Percentiles rank a stretch among this genome's conserved stretches.
phyloP scores from a whole-genome alignment of 345 rosid species.

The Moringa oleifera region DNA sequence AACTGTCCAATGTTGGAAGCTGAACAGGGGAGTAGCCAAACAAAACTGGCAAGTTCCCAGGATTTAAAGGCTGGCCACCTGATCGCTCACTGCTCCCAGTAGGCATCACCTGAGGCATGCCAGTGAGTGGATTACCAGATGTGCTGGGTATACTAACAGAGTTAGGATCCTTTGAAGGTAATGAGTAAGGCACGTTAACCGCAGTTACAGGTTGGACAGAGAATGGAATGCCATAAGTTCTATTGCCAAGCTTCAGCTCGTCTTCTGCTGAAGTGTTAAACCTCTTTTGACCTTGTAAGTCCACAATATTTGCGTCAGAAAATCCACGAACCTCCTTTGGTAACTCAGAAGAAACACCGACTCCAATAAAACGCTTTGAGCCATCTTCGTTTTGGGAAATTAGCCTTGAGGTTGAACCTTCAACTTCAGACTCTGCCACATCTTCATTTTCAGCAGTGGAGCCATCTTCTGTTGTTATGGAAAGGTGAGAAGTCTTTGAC shows the following conservation, averaged over 20 bases:
- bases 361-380: constrained; percentile 37
- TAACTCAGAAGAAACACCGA: constrained; percentile 37
- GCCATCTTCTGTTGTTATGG: constrained; percentile 75
- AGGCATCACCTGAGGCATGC: constrained; percentile 41
- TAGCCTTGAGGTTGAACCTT: constrained; percentile 65
- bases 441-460: constrained; percentile 93
- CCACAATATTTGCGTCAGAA: constrained; percentile 36
- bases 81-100: constrained; percentile 30
- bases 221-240: constrained; percentile 45
- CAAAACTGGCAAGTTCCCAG: constrained; percentile 60
- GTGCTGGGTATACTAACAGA: constrained; percentile 35
- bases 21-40: constrained; percentile 81
- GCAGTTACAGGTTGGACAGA: constrained; percentile 42
- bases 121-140: constrained; percentile 40
- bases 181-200: constrained; percentile 41
- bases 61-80: constrained; percentile 34
- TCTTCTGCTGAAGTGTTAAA: constrained; percentile 32
- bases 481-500: constrained; percentile 60
- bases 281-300: constrained; percentile 28
- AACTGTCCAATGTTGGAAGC: constrained; percentile 73
- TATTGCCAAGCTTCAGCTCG: constrained; percentile 50
- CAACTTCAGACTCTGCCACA: constrained; percentile 92
- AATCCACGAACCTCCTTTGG: constrained; percentile 44
- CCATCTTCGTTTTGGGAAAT: constrained; percentile 41
- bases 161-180: constrained; percentile 40